Conservation (phyloP, 495 filamentous ascomycete genomes). For the Penicillium paxilli region DNA sequence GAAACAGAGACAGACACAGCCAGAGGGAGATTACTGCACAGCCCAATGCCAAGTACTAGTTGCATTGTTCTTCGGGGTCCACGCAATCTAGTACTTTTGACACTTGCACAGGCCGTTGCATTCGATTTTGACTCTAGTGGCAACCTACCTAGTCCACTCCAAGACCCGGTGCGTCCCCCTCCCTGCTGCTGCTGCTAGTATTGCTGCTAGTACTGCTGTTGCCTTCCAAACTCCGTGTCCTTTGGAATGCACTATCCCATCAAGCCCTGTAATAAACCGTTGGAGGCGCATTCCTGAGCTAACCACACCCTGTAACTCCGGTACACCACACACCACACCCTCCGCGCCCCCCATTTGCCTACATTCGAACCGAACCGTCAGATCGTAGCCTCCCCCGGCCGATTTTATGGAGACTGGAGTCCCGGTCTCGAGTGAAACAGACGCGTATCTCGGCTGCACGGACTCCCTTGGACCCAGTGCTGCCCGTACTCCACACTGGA, state of each 20-base stretch:
- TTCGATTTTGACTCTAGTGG: conserved; percentile 11
- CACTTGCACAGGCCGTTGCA: conserved; percentile 11
- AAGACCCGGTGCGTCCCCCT: no score
- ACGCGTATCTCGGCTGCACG: conserved; percentile 49
- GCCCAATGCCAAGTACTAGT: conserved; percentile 1
- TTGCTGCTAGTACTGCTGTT: no score
- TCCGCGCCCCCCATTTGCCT: not conserved
- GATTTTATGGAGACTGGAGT: conserved; percentile 2
- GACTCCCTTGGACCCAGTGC: conserved; percentile 19
- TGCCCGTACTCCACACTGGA: conserved; percentile 24
- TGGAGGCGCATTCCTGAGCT: not conserved
- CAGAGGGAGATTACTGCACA: not conserved
- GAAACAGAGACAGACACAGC: no score
- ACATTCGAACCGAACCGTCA: not conserved
- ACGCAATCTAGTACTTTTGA: conserved; percentile 16
- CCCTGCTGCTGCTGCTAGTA: no score
- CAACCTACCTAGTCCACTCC: not conserved
- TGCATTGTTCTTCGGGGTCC: not conserved
- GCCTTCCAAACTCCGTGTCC: no score
- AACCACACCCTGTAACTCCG: no score
- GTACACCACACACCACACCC: no score
- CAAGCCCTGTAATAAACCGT: not conserved
- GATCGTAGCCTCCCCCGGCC: not conserved
- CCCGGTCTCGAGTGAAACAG: conserved; percentile 33
- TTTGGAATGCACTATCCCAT: no score